phyloP scores from a whole-genome alignment of 345 rosid species.

The Litchi chinensis region DNA sequence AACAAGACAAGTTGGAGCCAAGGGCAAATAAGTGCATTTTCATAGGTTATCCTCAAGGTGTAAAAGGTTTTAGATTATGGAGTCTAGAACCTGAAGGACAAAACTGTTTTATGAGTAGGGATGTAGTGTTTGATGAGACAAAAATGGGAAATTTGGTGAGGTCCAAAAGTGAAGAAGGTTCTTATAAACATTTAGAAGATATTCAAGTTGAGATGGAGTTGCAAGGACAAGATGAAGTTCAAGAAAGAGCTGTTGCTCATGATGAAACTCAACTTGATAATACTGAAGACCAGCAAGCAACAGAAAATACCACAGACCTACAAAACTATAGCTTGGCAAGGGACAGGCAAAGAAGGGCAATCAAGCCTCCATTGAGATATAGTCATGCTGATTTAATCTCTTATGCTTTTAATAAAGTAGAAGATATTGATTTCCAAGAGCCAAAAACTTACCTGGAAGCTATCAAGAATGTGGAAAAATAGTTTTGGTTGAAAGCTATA shows the following conservation, averaged over 20 bases:
- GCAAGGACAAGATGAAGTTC: no score
- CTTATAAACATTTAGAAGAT: background rate
- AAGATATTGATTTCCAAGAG: background rate
- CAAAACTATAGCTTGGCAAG: no score
- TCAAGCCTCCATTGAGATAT: background rate
- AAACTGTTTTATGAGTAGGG: background rate
- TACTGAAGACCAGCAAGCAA: background rate
- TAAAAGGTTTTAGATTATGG: background rate
- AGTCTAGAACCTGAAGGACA: background rate
- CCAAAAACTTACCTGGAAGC: no score
- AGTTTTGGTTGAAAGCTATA: no score
- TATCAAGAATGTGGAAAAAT: no score
- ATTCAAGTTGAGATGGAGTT: no score
- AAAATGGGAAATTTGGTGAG: background rate
- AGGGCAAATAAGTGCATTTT: background rate
- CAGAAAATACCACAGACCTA: background rate
- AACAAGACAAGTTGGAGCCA: background rate
- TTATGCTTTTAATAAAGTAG: background rate
- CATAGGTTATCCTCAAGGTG: background rate
- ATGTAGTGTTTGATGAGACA: background rate
- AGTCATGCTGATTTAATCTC: background rate
- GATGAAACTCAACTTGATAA: no score
- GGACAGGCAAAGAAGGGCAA: background rate
- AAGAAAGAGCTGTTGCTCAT: no score
- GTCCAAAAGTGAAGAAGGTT: background rate